Evolutionary conservation across 2,329 filamentous ascomycete species (phyloP).

Genomic region (Chaetomium olivaceum): DNA sequence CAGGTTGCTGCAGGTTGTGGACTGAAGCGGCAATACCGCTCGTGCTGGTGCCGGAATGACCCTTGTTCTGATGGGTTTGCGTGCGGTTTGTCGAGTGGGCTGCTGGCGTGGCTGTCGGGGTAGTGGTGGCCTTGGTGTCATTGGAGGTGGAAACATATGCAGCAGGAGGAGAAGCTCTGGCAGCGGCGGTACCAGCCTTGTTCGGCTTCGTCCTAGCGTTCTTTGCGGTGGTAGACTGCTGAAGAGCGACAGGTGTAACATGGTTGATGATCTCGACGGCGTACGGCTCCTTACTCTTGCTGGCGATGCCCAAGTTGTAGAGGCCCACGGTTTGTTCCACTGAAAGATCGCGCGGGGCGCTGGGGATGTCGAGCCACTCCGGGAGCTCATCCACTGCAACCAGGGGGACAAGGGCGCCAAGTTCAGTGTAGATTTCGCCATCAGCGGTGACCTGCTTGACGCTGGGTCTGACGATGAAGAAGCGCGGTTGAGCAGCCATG

Average conservation of each 20-base stretch:
- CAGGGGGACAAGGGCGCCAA: slow-evolving; percentile 51
- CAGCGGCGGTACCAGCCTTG: background rate
- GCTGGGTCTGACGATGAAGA: slow-evolving; percentile 49
- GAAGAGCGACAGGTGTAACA: background rate
- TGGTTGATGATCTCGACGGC: slow-evolving; percentile 32
- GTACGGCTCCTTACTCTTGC: slow-evolving; percentile 33
- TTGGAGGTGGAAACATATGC: background rate
- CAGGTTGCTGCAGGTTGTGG: background rate
- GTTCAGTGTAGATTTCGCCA: slow-evolving; percentile 31
- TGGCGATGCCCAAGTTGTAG: slow-evolving; percentile 41
- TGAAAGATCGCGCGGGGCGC: slow-evolving; percentile 46
- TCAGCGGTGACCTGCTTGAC: slow-evolving; percentile 35
- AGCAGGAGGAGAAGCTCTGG: background rate
- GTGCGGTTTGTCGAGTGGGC: slow-evolving; percentile 21
- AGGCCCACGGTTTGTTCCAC: slow-evolving; percentile 43
- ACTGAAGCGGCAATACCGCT: background rate
- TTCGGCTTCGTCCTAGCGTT: background rate
- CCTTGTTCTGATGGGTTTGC: slow-evolving; percentile 13
- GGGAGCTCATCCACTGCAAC: slow-evolving; percentile 56
- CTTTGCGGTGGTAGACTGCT: background rate
- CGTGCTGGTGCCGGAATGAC: background rate
- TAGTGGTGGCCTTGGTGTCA: background rate
- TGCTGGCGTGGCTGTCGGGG: slow-evolving; percentile 18
- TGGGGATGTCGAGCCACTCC: slow-evolving; percentile 45
- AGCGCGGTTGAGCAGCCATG: slow-evolving; percentile 37